Evolutionary conservation across 768 basidiomycete species (phyloP).

Genomic region (Saitozyma podzolica): DNA sequence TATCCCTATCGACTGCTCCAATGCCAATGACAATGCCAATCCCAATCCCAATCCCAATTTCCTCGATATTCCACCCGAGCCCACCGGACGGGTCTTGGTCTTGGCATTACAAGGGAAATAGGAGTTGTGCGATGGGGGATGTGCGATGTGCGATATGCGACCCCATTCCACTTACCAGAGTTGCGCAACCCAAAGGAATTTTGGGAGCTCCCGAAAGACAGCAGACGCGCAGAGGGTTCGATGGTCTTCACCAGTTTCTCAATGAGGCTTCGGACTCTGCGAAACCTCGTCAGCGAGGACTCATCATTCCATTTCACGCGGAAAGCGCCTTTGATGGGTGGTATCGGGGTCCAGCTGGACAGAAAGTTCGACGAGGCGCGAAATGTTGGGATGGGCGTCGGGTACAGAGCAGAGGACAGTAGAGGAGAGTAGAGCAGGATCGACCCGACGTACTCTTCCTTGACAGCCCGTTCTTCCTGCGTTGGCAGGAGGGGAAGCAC

Average conservation of each 20-base stretch:
- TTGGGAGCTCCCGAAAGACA: conserved; percentile 94
- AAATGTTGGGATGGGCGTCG: no score
- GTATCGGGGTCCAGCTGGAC: neutral
- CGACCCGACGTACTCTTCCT: conserved; percentile 65
- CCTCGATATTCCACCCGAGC: neutral
- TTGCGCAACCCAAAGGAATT: conserved; percentile 96
- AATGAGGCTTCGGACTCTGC: conserved; percentile 77
- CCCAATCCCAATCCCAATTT: neutral
- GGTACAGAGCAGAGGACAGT: neutral
- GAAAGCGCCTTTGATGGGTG: neutral
- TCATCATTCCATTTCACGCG: no score
- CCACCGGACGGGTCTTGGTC: no score
- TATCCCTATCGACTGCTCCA: no score
- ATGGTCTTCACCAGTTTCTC: conserved; percentile 94
- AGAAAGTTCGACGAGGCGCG: no score
- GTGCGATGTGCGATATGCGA: no score
- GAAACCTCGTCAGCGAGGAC: neutral
- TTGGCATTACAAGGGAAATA: no score
- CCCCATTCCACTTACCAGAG: conserved; percentile 63
- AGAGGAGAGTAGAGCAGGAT: neutral
- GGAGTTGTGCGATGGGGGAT: no score
- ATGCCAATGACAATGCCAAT: no score
- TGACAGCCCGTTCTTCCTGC: conserved; percentile 83
- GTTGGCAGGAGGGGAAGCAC: conserved; percentile 89
- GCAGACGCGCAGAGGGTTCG: conserved; percentile 81